phyloP scores from a whole-genome alignment of 768 basidiomycete species.

The Phylloporus arenicola region DNA sequence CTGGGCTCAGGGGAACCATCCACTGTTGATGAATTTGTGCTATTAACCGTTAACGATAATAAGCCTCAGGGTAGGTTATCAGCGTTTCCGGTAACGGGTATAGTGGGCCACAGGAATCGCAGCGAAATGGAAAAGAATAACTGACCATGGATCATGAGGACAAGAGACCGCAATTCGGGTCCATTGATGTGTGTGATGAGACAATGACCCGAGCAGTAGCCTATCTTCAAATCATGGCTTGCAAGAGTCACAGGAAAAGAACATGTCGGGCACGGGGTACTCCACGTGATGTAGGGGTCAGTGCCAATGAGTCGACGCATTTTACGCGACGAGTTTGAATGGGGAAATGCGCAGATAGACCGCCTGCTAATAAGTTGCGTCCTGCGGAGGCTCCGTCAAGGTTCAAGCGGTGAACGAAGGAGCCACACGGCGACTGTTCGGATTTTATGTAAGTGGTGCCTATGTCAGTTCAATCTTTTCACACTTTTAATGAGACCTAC shows the following conservation, averaged over 20 bases:
- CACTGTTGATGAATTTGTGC: not conserved
- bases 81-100: not conserved
- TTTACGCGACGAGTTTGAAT: not conserved
- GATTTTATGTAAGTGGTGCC: not conserved
- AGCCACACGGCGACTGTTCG: not conserved
- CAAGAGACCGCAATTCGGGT: not conserved
- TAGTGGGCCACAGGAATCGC: no score
- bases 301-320: not conserved
- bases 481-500: not conserved
- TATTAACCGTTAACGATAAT: not conserved
- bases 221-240: not conserved
- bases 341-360: not conserved
- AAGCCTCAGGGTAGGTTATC: no score
- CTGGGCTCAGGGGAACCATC: not conserved
- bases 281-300: not conserved
- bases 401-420: not conserved
- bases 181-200: not conserved
- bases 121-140: not conserved
- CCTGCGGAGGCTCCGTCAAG: not conserved
- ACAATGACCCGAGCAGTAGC: not conserved
- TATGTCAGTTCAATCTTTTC: not conserved
- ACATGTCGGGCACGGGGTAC: not conserved
- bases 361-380: not conserved
- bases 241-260: not conserved
- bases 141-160: not conserved